Evolutionary conservation across 257 asterid genomes (phyloP), one percentile per base, ranked within the genome.

Genomic region (Solanum chiquidenum): DNA sequence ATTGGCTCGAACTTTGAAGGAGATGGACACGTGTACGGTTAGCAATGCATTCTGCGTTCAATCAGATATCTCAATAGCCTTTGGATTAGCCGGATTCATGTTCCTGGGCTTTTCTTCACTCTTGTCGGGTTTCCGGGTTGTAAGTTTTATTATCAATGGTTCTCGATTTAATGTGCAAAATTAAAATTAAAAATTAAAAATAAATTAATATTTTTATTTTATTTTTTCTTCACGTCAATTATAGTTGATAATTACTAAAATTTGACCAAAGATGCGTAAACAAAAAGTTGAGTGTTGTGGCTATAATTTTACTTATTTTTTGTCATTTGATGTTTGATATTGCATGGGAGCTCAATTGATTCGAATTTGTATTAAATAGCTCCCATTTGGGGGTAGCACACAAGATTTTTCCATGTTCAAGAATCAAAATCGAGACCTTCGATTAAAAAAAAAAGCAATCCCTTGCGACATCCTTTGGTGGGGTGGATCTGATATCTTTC

Each of bases 111-210:
- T 91, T 14, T 91, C 93, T 37, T 87, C 94, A 3, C 58, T 92
- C 89, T 88, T 92, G 23, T 92, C 94, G 33, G 94, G 94, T 35
- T 92, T 91, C 74, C 91, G 94, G 73, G 92, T 92, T 73, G 92
- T 85, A 52, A 64, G 91, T 88, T 91, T 87, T 88, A 66, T 90
- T 38, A 82, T 92, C 40, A 88, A 88, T n/a, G 93, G 93, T 79
- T 92, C 94, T 49, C 93, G 94, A 73, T 91, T 90, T 85, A 91
- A 91, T 82, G 55, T 88, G 31, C 35, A 85, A 35, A 33, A 35
- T 37, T 58, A 64, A 69, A 69, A 69, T 52, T 52, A 52, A 40
- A 9, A 40, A 10, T 40, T 0, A 40, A 46, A 52, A 74, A 74
- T 74, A 33, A 16, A 71, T 71, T 71, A 71, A 71, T 33, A 16